Evolutionary conservation across 352 stramenopile genomes (phyloP).

Genomic region (Globisporangium splendens): DNA sequence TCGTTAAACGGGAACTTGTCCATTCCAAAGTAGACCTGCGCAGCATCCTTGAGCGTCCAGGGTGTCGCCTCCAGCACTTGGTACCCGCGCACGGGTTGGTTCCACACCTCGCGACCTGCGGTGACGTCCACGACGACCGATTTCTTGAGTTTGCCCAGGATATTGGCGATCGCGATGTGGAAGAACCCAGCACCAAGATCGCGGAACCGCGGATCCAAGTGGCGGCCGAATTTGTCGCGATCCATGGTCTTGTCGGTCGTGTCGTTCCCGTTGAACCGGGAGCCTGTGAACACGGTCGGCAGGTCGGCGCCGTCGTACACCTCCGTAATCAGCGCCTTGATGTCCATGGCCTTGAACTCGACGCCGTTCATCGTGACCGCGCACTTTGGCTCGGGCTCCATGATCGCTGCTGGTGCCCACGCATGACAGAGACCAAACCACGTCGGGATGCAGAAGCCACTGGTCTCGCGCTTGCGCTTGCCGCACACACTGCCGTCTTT

Average conservation of each 20-base stretch:
- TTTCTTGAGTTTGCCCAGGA: conserved; percentile 19
- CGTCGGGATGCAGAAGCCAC: conserved; percentile 23
- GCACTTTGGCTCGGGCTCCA: conserved; percentile 18
- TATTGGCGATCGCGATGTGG: conserved; percentile 25
- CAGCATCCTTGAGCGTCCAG: conserved; percentile 14
- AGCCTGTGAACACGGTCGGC: no score
- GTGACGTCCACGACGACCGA: conserved; percentile 29
- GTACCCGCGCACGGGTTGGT: conserved; percentile 24
- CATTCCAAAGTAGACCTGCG: conserved; percentile 16
- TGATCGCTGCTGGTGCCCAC: conserved; percentile 24
- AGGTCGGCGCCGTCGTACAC: background rate
- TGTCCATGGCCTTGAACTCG: no score
- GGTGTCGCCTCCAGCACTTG: conserved; percentile 14
- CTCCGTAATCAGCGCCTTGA: background rate
- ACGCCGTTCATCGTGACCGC: no score
- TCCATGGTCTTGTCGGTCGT: no score
- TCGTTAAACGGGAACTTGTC: conserved; percentile 27
- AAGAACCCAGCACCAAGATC: conserved; percentile 26
- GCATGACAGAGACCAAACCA: conserved; percentile 34
- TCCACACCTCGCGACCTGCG: conserved; percentile 24
- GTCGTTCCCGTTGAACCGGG: no score
- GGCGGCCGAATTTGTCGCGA: no score
- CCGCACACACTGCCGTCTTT: conserved; percentile 17
- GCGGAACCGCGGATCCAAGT: background rate
- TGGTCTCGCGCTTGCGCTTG: conserved; percentile 11